Conservation (phyloP, 2,329 filamentous ascomycete species). For the Diaporthe longicolla region DNA sequence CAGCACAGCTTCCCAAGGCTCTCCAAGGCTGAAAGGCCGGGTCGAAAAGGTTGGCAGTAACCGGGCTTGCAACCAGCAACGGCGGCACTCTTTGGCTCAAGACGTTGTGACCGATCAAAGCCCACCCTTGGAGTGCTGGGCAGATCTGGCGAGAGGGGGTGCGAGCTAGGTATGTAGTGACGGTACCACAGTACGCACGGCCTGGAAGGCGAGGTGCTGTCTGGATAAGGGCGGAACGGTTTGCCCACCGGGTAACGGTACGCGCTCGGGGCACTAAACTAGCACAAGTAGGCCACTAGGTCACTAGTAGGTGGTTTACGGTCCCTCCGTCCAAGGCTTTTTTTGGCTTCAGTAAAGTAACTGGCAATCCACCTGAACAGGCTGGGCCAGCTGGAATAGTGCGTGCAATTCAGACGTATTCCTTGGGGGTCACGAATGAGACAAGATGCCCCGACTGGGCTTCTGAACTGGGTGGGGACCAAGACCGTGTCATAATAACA, state of each 20-base stretch:
- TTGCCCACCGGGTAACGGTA: neutral
- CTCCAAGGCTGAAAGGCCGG: neutral
- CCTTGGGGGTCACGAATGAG: no score
- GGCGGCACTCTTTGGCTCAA: constrained; percentile 1
- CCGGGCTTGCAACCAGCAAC: constrained; percentile 14
- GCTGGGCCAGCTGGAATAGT: no score
- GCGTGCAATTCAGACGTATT: no score
- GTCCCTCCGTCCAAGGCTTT: neutral
- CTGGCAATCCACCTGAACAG: neutral
- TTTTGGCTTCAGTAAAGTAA: neutral
- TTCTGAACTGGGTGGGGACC: neutral
- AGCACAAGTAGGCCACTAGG: neutral
- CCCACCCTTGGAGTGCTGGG: neutral
- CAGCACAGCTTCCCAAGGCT: constrained; percentile 2
- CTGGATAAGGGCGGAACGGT: neutral
- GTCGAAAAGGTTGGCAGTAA: neutral
- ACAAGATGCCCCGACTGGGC: no score
- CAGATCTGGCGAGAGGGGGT: constrained; percentile 20
- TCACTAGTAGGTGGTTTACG: neutral
- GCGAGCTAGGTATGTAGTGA: neutral
- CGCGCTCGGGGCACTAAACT: neutral
- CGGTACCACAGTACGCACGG: constrained; percentile 19
- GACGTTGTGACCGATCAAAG: constrained; percentile 6
- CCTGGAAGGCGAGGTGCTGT: neutral
- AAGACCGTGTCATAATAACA: constrained; percentile 16